Evolutionary conservation across 129 eudicot genomes (phyloP), one percentile per base, ranked within the genome.

Genomic region (Arctium lappa): DNA sequence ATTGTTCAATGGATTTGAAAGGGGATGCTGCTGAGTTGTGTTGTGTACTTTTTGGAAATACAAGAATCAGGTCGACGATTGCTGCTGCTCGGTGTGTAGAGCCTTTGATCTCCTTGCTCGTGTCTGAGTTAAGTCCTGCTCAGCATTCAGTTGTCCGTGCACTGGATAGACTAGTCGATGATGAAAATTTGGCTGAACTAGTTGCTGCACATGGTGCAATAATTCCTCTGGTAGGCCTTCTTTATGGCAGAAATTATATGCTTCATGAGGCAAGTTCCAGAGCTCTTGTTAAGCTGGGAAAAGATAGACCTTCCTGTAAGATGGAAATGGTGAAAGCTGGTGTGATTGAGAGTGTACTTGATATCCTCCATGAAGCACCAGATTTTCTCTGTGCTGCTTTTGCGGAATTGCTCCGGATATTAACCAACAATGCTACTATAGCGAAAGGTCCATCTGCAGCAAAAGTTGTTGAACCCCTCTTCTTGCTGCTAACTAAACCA

Each of bases 281-380:
- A 88, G 99, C 99, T 83, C 96, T 96, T 70, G 99, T 96, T 37
- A 96, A 96, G 80, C 75, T 96, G 84, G 99, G 99, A 33, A 96
- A 96, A 89, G 99, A 96, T 65, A 85, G 98, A 84, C 99, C 99
- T 37, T 81, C 97, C 1, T 96, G 92, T 89, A 96, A 96, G 88
- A 96, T 90, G 92, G 99, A 96, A 85, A 96, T 96, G 99, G 99
- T 96, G 79, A 96, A 91, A 89, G 97, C 99, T 80, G 98, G 99
- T 40, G 94, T 91, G 12, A 91, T 96, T 12, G 99, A 96, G 81
- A 75, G 97, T 75, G 84, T 90, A 48, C 99, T 96, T 75, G 97
- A 93, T 81, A 90, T 93, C 76, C 93, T 96, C 22, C 97, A 88
- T 53, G 99, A 96, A 74, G 94, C 99, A 40, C 99, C 99, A 1